Base-by-base conservation (phyloP, 805 yeast species). In the Candida golubevii region DNA sequence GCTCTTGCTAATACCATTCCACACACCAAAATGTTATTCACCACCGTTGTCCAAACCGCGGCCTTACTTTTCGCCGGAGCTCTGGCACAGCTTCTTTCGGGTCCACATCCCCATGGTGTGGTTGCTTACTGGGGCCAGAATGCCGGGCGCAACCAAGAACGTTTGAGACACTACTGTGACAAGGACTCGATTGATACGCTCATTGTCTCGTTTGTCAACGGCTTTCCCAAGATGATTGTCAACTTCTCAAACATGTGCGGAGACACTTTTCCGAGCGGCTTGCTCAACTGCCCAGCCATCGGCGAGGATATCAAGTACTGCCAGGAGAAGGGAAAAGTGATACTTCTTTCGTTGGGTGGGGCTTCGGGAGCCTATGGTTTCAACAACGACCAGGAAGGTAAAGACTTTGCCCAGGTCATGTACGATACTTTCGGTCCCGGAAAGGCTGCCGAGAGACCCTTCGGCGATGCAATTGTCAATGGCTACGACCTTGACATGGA, bases 41-140 rank as follows among this genome's bases (percentile, higher is more conserved):
- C 18, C 5, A 10, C 36, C 10, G 10, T 34, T 14, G 9, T 34
- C 27, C 9, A 11, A 8, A 6, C n/a, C 6, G 12, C 23, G 27
- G 26, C 23, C 23, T 5, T 18, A 13, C 12, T 36, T 29, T 14
- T 18, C 26, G 30, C 33, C 18, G 15, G 18, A 2, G 29, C 26
- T 15, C 8, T 31, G 8, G 28, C 35, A 8, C 29, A 30, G 12
- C 7, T 10, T 9, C 28, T 23, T 38, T 26, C 36, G 4, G 29
- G 12, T 4, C 9, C 40, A 7, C 41, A 37, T 8, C 34, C 30
- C n/a, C 39, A 39, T 28, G 42, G 86, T 51, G 78, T 88, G 33
- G 96, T 84, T 18, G 72, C 85, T 7, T 88, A 88, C 66, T 88
- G 96, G 96, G 96, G 97, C 42, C 96, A 88, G 65, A 78, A 79